phyloP scores from a whole-genome alignment of 2,329 filamentous ascomycete genomes.

The Teratosphaeria epicoccoides region DNA sequence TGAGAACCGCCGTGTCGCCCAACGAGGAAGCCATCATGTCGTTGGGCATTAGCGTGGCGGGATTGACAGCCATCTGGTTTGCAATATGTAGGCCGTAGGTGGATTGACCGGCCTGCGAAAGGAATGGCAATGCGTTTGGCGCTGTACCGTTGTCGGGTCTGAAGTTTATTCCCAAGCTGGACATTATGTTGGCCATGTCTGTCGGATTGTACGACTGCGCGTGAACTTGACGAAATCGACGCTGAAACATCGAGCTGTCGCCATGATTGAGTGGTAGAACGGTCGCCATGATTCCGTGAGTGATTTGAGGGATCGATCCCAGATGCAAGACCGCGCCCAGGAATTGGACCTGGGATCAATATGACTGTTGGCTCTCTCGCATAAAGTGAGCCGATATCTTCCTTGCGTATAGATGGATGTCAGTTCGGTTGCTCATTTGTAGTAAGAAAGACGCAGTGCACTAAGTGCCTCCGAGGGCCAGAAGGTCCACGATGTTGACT shows the following conservation, averaged over 20 bases:
- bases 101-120: conserved; percentile 5
- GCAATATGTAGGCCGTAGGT: conserved; percentile 8
- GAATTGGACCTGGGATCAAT: not conserved
- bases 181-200: conserved; percentile 19
- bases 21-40: conserved; percentile 12
- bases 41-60: conserved; percentile 11
- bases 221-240: conserved; percentile 18
- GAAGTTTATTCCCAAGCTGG: conserved; percentile 21
- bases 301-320: not conserved
- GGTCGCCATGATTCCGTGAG: conserved; percentile 10
- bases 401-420: not conserved
- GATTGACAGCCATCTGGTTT: conserved; percentile 1
- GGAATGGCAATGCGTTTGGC: conserved; percentile 8
- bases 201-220: conserved; percentile 8
- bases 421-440: not conserved
- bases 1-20: conserved; percentile 6
- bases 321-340: not conserved
- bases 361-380: not conserved
- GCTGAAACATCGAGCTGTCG: conserved; percentile 15
- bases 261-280: conserved; percentile 9
- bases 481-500: not conserved
- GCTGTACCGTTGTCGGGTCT: conserved; percentile 12
- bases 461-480: not conserved
- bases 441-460: not conserved
- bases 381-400: not conserved